Conservation (phyloP, 1,284 basidiomycete species). For the Rhodotorula sp. region DNA sequence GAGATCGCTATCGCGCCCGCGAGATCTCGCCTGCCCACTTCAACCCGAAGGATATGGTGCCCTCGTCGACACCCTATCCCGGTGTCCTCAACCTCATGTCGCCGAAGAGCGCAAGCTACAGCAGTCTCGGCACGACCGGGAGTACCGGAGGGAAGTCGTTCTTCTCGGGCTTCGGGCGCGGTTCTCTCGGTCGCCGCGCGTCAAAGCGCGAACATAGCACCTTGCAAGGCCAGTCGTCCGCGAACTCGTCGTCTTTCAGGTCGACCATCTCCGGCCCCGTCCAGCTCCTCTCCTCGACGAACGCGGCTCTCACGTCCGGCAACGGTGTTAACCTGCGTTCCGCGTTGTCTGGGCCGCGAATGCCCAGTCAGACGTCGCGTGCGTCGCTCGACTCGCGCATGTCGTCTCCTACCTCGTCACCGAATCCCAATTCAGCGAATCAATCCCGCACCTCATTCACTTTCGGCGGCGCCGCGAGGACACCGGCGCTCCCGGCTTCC, state of each 20-base stretch:
- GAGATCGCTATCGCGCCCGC: conserved; percentile 22
- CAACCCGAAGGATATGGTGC: conserved; percentile 11
- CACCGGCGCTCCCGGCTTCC: neutral
- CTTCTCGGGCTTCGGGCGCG: conserved; percentile 16
- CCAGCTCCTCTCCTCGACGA: neutral
- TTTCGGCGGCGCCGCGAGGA: neutral
- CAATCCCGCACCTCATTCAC: conserved; percentile 3
- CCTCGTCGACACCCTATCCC: conserved; percentile 25
- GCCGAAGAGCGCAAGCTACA: neutral
- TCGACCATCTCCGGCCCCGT: conserved; percentile 15
- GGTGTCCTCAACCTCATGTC: conserved; percentile 20
- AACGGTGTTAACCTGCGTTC: neutral
- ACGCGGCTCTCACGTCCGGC: neutral
- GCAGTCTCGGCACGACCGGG: neutral
- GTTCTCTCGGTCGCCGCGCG: neutral
- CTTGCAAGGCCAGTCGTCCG: neutral
- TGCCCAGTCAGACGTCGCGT: conserved; percentile 8
- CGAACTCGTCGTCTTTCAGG: neutral
- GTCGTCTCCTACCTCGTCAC: conserved; percentile 4
- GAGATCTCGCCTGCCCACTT: conserved; percentile 23
- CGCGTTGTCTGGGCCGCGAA: conserved; percentile 11
- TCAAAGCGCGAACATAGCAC: neutral
- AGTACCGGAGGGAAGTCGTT: conserved; percentile 5
- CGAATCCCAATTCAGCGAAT: neutral
- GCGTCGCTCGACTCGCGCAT: conserved; percentile 12